These are phyloP conservation scores for Raffaelea ambrosiae DNA, from an alignment of 2,329 filamentous ascomycete genomes.

Conservation along the genomic window DNA sequence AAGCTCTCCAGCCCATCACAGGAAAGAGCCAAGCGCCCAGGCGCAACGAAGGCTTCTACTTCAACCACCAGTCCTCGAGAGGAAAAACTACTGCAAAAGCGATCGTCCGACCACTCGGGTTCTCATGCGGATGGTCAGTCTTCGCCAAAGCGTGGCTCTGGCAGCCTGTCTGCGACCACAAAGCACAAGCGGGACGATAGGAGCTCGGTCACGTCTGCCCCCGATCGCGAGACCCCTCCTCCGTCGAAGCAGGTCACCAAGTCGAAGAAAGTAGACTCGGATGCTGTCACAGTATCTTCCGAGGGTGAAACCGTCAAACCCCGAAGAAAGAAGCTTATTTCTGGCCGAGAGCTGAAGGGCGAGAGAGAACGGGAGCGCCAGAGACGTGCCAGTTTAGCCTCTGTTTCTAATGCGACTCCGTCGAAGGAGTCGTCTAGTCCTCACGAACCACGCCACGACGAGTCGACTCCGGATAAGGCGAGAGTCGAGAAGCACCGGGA, in stretches of 20 bases:
- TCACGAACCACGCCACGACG: slow-evolving; percentile 40
- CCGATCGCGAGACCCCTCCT: slow-evolving; percentile 47
- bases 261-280: slow-evolving; percentile 44
- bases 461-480: slow-evolving; percentile 35
- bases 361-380: slow-evolving; percentile 36
- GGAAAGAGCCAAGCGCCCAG: slow-evolving; percentile 30
- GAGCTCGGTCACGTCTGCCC: slow-evolving; percentile 34
- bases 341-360: slow-evolving; percentile 50
- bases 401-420: slow-evolving; percentile 34
- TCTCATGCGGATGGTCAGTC: slow-evolving; percentile 37
- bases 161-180: background rate
- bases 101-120: slow-evolving; percentile 25
- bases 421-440: slow-evolving; percentile 45
- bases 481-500: slow-evolving; percentile 50
- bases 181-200: slow-evolving; percentile 24
- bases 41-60: slow-evolving; percentile 11
- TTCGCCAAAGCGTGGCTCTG: slow-evolving; percentile 42
- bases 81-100: slow-evolving; percentile 24
- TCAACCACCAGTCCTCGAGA: slow-evolving; percentile 36
- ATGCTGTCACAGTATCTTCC: slow-evolving; percentile 42
- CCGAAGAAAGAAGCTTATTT: slow-evolving; percentile 54
- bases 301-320: slow-evolving; percentile 52
- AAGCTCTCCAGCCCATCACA: slow-evolving; percentile 39
- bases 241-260: slow-evolving; percentile 39
- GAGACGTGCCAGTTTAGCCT: slow-evolving; percentile 48